phyloP scores from a whole-genome alignment of 2,329 filamentous ascomycete genomes.

The Ceratocystis papillata region DNA sequence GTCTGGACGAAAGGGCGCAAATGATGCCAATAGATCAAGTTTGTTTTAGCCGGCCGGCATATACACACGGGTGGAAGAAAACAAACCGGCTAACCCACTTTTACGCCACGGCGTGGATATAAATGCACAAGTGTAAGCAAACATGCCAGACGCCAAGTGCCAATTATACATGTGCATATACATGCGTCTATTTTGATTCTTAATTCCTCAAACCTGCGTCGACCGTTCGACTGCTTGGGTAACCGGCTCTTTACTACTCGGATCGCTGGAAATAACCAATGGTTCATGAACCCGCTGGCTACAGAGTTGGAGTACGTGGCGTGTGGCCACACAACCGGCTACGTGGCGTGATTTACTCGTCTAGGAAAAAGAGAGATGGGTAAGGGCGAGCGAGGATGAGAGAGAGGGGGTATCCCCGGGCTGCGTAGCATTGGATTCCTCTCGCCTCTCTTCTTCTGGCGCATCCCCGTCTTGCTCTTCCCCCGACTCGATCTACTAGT shows the following conservation, averaged over 20 bases:
- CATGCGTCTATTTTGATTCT: neutral
- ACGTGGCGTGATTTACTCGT: neutral
- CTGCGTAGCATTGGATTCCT: too few relatives aligned
- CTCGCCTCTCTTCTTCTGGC: too few relatives aligned
- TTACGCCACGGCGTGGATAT: too few relatives aligned
- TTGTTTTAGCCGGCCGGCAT: conserved; percentile 2
- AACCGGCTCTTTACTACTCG: too few relatives aligned
- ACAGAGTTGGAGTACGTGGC: conserved; percentile 3
- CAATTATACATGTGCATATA: neutral
- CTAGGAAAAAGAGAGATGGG: neutral
- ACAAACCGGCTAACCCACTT: neutral
- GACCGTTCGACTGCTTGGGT: too few relatives aligned
- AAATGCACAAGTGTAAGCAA: neutral
- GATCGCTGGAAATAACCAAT: too few relatives aligned
- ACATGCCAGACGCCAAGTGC: too few relatives aligned
- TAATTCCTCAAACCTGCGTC: too few relatives aligned
- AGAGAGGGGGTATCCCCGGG: neutral
- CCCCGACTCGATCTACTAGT: neutral
- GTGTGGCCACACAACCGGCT: neutral
- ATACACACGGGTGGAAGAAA: neutral
- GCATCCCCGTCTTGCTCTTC: too few relatives aligned
- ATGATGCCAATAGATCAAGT: neutral
- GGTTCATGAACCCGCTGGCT: too few relatives aligned
- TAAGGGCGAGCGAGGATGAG: neutral
- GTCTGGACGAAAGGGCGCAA: neutral